Conservation (phyloP, 306 rosid genomes). For the Vigna radiata region DNA sequence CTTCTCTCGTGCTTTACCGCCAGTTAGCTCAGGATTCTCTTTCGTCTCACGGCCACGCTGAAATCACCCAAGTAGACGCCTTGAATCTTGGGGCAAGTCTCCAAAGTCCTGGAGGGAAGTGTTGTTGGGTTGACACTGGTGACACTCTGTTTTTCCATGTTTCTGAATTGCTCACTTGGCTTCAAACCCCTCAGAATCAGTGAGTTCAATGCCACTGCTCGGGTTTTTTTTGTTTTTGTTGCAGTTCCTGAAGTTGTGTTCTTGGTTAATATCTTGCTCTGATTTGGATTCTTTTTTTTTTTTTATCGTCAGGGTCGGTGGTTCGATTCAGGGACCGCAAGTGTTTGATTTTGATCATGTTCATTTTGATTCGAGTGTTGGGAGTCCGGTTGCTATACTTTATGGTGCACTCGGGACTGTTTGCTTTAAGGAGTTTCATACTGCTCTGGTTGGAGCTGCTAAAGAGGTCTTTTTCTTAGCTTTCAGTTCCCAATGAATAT, state of each 20-base stretch:
- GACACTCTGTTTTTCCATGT: constrained; percentile 66
- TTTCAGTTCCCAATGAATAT: constrained; percentile 25
- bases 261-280: background rate
- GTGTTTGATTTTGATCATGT: constrained; percentile 92
- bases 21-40: constrained; percentile 86
- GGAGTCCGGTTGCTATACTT: constrained; percentile 80
- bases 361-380: constrained; percentile 69
- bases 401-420: constrained; percentile 90
- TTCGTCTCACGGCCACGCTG: constrained; percentile 55
- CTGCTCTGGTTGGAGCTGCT: constrained; percentile 74
- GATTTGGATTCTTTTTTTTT: background rate
- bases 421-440: constrained; percentile 89
- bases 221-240: background rate
- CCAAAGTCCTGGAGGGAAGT: constrained; percentile 63
- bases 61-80: constrained; percentile 49
- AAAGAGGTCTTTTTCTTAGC: constrained; percentile 62
- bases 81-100: constrained; percentile 53
- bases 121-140: constrained; percentile 95
- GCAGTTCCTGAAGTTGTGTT: background rate
- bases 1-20: constrained; percentile 78
- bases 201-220: constrained; percentile 48
- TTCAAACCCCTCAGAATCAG: constrained; percentile 49
- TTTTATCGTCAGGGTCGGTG: constrained; percentile 56
- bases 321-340: constrained; percentile 74
- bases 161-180: constrained; percentile 66